Conservation (phyloP, 2,329 filamentous ascomycete species). For the Fusarium nematophilum region DNA sequence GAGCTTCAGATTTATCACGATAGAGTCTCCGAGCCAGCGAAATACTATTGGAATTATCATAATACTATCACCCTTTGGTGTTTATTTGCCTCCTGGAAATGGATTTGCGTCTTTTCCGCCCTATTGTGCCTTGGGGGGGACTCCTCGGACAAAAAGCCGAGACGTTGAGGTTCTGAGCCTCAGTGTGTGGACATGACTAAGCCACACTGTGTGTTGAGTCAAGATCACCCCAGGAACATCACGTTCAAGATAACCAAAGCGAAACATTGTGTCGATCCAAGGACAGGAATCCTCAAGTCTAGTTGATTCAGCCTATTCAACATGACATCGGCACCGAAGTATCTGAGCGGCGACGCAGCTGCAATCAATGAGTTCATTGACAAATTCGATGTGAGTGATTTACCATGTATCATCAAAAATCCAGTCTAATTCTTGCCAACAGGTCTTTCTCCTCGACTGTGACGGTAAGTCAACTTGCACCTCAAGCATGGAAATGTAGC, state of each 20-base stretch:
- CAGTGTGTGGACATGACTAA: constrained; percentile 23
- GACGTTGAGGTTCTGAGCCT: not conserved
- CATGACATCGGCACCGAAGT: constrained; percentile 57
- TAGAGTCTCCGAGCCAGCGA: too few species aligned
- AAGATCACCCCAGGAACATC: not conserved
- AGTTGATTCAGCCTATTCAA: not conserved
- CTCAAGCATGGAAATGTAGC: not conserved
- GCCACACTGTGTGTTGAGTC: not conserved
- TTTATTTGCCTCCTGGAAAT: too few species aligned
- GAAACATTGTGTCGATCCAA: constrained; percentile 4
- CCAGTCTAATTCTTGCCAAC: constrained; percentile 14
- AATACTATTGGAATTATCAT: too few species aligned
- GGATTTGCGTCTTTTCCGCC: too few species aligned
- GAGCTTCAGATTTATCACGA: not conserved
- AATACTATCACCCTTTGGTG: too few species aligned
- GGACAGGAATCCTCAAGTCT: not conserved
- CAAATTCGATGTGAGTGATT: constrained; percentile 84
- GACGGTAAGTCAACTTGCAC: constrained; percentile 74
- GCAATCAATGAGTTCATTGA: constrained; percentile 87
- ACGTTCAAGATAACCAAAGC: not conserved
- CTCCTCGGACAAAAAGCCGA: not conserved
- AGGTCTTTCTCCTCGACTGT: constrained; percentile 96
- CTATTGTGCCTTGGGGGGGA: not conserved
- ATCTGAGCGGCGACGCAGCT: constrained; percentile 82
- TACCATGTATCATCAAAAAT: constrained; percentile 2